Conservation (phyloP, 306 rosid species). For the Cicer yamashitae region DNA sequence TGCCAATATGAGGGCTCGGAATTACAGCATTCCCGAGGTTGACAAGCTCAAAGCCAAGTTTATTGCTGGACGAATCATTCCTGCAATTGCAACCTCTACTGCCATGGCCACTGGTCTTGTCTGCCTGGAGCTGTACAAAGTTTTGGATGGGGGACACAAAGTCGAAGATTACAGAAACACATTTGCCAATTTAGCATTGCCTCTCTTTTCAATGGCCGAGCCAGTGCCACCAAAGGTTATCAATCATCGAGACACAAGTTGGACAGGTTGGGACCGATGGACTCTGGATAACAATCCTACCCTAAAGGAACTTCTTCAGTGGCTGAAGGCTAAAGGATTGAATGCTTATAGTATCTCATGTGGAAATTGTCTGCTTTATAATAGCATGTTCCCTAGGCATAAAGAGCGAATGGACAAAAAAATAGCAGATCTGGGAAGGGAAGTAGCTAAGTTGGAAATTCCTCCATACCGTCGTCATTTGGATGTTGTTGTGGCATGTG, state of each 20-base stretch:
- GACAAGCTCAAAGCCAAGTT: slow-evolving; percentile 98
- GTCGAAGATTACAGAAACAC: slow-evolving; percentile 92
- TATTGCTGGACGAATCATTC: slow-evolving; percentile 94
- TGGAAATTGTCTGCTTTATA: slow-evolving; percentile 78
- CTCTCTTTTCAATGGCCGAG: slow-evolving; percentile 92
- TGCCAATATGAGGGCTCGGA: slow-evolving; percentile 98
- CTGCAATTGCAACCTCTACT: slow-evolving; percentile 94
- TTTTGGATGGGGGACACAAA: slow-evolving; percentile 75
- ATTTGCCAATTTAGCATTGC: slow-evolving; percentile 86
- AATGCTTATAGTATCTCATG: slow-evolving; percentile 85
- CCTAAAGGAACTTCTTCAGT: slow-evolving; percentile 69
- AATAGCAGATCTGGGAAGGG: slow-evolving; percentile 79
- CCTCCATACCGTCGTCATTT: slow-evolving; percentile 77
- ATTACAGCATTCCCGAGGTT: slow-evolving; percentile 92
- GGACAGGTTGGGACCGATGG: slow-evolving; percentile 99
- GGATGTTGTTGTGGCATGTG: slow-evolving; percentile 93
- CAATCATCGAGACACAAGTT: slow-evolving; percentile 74
- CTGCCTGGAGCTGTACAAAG: slow-evolving; percentile 94
- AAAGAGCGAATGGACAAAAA: slow-evolving; percentile 83
- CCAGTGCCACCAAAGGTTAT: slow-evolving; percentile 89
- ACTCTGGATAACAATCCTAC: slow-evolving; percentile 75
- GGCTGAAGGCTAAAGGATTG: slow-evolving; percentile 80
- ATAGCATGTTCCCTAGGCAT: slow-evolving; percentile 77
- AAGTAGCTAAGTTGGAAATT: slow-evolving; percentile 75
- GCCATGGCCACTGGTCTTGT: slow-evolving; percentile 98